These are phyloP conservation scores for Poterioochromonas sp. DNA, from an alignment of 352 stramenopile genomes.

Conservation along the genomic window DNA sequence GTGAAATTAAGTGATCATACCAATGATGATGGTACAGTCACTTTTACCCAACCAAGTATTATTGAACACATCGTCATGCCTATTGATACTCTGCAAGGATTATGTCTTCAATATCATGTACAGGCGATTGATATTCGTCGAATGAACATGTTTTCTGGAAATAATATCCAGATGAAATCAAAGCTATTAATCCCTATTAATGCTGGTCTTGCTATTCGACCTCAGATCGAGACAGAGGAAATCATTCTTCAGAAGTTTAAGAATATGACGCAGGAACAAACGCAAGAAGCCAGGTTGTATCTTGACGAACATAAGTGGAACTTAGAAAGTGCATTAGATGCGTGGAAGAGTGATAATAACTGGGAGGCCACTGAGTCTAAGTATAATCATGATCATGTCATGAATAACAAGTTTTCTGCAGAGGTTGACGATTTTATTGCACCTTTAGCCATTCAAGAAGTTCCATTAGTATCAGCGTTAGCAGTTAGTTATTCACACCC, in stretches of 20 bases:
- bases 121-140: not conserved
- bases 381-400: too few relatives aligned
- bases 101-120: constrained; percentile 22
- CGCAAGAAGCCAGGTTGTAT: not conserved
- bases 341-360: constrained; percentile 20
- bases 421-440: too few relatives aligned
- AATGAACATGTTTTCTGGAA: constrained; percentile 18
- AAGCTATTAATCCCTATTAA: constrained; percentile 7
- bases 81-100: constrained; percentile 14
- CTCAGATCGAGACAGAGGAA: not conserved
- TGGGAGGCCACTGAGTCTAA: too few relatives aligned
- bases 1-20: not conserved
- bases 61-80: constrained; percentile 25
- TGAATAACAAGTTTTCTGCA: too few relatives aligned
- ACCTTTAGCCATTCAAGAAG: too few relatives aligned
- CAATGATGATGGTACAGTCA: not conserved
- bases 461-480: too few relatives aligned
- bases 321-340: not conserved
- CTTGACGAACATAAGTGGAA: constrained; percentile 22
- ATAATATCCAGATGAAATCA: not conserved
- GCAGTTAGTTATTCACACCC: too few relatives aligned
- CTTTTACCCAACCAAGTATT: not conserved
- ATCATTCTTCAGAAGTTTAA: constrained; percentile 4
- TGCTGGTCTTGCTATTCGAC: not conserved
- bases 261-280: not conserved